phyloP scores from a whole-genome alignment of 208 protist genomes.

The Trichomonas tenax region DNA sequence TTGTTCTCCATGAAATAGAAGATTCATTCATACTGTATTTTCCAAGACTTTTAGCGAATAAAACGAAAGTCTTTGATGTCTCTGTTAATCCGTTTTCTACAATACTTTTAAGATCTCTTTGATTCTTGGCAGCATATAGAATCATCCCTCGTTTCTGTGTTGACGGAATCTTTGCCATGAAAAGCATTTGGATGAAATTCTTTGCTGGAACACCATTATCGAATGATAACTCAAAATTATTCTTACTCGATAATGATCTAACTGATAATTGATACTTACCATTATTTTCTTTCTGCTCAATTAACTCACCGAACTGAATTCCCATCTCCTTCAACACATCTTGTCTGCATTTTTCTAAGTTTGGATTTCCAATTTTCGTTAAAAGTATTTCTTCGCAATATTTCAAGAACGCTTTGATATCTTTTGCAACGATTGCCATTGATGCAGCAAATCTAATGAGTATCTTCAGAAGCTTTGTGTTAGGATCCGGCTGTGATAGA shows the following conservation, averaged over 20 bases:
- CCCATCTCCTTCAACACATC: neutral
- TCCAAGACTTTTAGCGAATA: neutral
- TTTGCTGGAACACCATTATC: neutral
- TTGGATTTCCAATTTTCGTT: neutral
- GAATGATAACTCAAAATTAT: neutral
- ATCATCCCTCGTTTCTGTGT: neutral
- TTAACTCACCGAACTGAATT: neutral
- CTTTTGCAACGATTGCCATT: neutral
- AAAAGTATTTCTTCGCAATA: neutral
- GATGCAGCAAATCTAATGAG: neutral
- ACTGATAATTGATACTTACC: neutral
- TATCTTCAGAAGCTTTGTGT: neutral
- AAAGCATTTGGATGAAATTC: neutral
- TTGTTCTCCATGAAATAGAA: neutral
- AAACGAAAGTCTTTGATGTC: neutral
- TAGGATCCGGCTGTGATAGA: neutral
- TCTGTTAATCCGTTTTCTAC: neutral
- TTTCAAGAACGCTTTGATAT: neutral
- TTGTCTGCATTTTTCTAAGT: neutral
- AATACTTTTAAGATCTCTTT: neutral
- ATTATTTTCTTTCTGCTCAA: neutral
- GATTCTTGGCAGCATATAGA: neutral
- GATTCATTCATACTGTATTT: neutral
- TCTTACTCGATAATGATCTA: neutral
- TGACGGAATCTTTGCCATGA: neutral